phyloP scores from a whole-genome alignment of 192 early-diverging fungal species.

The Glomus cerebriforme region DNA sequence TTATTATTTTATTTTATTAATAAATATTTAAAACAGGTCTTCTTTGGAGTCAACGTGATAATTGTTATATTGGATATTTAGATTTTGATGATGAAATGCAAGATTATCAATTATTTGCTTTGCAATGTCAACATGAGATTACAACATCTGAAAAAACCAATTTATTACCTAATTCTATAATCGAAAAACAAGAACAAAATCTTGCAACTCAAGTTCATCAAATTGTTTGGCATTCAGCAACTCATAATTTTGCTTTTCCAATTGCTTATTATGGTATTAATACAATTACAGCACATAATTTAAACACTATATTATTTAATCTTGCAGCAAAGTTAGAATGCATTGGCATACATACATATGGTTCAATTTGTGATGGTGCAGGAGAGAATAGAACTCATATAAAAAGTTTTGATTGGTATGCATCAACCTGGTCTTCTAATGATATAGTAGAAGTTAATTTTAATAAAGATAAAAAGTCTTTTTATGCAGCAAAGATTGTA shows the following conservation, averaged over 20 bases:
- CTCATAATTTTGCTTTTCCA: constrained; percentile 22
- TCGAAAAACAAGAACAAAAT: neutral
- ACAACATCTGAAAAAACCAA: neutral
- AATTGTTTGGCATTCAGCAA: constrained; percentile 7
- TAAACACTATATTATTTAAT: neutral
- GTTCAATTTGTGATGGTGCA: neutral
- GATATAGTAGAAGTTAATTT: constrained; percentile 3
- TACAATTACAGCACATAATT: neutral
- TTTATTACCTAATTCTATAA: neutral
- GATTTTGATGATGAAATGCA: neutral
- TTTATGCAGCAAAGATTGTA: neutral
- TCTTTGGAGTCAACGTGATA: too few relatives aligned
- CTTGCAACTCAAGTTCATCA: neutral
- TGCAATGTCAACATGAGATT: neutral
- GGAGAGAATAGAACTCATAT: constrained; percentile 5
- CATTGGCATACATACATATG: neutral
- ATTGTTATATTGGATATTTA: constrained; percentile 5
- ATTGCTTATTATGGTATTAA: constrained; percentile 7
- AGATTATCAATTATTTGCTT: neutral
- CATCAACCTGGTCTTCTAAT: neutral
- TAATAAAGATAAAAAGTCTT: neutral
- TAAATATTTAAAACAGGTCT: neutral
- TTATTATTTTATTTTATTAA: neutral
- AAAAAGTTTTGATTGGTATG: constrained; percentile 18
- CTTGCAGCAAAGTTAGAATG: neutral